Evolutionary conservation across 768 basidiomycete species (phyloP).

Genomic region (Suillus lakei): DNA sequence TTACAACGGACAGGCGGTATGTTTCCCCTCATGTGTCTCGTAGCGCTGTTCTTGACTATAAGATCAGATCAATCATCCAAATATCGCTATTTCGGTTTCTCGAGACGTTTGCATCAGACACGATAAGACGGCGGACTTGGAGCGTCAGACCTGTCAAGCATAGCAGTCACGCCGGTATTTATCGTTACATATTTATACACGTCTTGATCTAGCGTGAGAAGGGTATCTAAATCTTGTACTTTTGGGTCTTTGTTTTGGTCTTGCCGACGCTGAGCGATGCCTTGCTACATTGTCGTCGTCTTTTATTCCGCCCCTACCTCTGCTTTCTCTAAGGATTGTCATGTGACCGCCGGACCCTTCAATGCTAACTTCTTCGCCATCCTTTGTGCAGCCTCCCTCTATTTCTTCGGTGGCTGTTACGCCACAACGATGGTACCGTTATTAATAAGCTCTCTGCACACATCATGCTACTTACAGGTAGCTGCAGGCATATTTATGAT

Average conservation of each 20-base stretch:
- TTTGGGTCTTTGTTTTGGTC: background rate
- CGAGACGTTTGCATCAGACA: background rate
- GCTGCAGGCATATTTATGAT: too few species aligned
- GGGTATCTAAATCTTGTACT: background rate
- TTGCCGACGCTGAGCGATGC: background rate
- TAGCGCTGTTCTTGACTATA: background rate
- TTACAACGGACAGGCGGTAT: background rate
- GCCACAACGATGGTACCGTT: background rate
- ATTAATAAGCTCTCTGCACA: background rate
- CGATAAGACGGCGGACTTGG: background rate
- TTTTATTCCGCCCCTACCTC: background rate
- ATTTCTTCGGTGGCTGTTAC: background rate
- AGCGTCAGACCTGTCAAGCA: background rate
- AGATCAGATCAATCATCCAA: background rate
- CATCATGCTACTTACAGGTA: too few species aligned
- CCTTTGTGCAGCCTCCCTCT: background rate
- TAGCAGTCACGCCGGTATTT: too few species aligned
- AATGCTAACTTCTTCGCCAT: background rate
- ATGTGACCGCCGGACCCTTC: background rate
- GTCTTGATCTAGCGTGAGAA: background rate
- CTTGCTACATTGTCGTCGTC: background rate
- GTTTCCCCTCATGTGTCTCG: background rate
- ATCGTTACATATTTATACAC: background rate
- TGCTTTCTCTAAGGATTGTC: background rate
- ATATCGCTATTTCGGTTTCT: background rate